phyloP scores from a whole-genome alignment of 768 basidiomycete species.

The Tremella mesenterica region DNA sequence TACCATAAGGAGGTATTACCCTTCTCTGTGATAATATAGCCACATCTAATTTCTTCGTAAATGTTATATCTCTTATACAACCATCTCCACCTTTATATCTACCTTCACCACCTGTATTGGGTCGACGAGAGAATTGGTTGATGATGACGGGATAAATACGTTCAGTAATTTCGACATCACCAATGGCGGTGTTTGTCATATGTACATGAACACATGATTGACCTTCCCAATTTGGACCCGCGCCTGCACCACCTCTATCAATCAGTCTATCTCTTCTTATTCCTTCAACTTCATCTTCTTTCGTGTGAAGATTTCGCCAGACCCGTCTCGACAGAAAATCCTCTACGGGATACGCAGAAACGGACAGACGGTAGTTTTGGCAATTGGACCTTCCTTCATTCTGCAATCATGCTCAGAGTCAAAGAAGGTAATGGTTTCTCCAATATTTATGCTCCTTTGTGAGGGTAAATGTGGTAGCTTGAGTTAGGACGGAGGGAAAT shows the following conservation, averaged over 20 bases:
- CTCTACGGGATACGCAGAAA: too few species aligned
- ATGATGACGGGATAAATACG: conserved; percentile 27
- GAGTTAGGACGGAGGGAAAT: too few species aligned
- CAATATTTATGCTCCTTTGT: neutral
- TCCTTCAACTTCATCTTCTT: too few species aligned
- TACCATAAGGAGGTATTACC: conserved; percentile 31
- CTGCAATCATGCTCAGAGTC: too few species aligned
- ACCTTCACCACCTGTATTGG: conserved; percentile 25
- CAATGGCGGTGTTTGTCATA: conserved; percentile 30
- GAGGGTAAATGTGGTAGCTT: neutral
- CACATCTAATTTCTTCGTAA: conserved; percentile 23
- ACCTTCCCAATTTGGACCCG: conserved; percentile 33
- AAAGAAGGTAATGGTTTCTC: too few species aligned
- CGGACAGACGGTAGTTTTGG: too few species aligned
- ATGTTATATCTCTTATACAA: conserved; percentile 31
- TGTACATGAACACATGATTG: conserved; percentile 27
- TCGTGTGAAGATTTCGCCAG: too few species aligned
- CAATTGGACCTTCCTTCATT: too few species aligned
- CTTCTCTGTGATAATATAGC: conserved; percentile 25
- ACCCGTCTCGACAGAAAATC: too few species aligned
- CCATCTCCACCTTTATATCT: conserved; percentile 28
- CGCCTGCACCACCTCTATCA: conserved; percentile 24
- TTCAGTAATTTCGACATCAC: conserved; percentile 32
- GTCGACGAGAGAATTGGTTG: conserved; percentile 25
- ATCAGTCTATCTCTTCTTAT: neutral